Conservation (phyloP, 2,329 filamentous ascomycete genomes). For the Allantophomopsis cytisporea region DNA sequence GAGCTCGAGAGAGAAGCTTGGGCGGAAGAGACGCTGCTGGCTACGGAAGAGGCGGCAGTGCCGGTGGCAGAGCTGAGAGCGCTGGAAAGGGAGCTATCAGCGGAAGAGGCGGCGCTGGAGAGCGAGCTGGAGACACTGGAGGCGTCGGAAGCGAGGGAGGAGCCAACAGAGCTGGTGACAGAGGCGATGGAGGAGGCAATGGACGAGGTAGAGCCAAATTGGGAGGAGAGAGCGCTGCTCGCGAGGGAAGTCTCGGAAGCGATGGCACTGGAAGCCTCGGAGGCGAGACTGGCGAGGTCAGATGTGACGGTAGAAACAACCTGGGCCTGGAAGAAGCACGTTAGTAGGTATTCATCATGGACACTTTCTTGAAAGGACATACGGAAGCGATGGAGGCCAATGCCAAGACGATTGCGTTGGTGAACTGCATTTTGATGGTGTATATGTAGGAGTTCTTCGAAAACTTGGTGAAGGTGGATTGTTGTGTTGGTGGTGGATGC, state of each 20-base stretch:
- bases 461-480: too few relatives aligned
- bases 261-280: conserved; percentile 2
- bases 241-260: conserved; percentile 3
- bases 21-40: conserved; percentile 1
- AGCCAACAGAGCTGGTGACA: neutral
- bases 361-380: neutral
- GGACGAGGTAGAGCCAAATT: conserved; percentile 3
- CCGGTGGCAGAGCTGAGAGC: neutral
- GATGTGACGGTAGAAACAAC: conserved; percentile 4
- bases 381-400: conserved; percentile 11
- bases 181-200: conserved; percentile 3
- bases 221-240: conserved; percentile 2
- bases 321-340: conserved; percentile 6
- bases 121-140: neutral
- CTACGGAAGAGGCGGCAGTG: neutral
- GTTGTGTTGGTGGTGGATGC: too few relatives aligned
- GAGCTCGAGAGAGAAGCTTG: neutral
- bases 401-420: conserved; percentile 12
- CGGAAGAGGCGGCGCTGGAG: neutral
- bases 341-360: neutral
- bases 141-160: conserved; percentile 1
- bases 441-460: too few relatives aligned
- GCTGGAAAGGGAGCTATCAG: neutral
- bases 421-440: conserved; percentile 14
- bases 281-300: conserved; percentile 2